Evolutionary conservation across 2,329 filamentous ascomycete species (phyloP), one percentile per base, ranked within the genome.

Genomic region (Pseudogymnoascus sp.): DNA sequence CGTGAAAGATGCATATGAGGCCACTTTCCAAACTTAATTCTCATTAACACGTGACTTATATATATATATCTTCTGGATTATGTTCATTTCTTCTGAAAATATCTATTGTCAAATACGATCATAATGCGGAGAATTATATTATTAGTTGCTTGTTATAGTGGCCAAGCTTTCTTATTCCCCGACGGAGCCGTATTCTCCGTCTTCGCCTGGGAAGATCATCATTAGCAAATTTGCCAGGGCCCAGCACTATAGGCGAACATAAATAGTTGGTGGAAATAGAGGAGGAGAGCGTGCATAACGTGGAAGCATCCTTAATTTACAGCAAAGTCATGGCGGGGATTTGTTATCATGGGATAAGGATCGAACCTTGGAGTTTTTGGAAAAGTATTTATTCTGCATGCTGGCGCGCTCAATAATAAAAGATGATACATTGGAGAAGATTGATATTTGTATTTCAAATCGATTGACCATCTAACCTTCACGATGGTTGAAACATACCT

Each of bases 141-240:
- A 55, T 18, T 18, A 18, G n/a, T 18, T 55, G 45, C 45, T 33
- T 12, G 25, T 33, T 28, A 33, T 33, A 7, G 25, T 18, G 14
- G 25, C 9, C 31, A 52, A 16, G 25, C 45, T 33, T 49, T 25
- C 25, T 33, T 55, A 28, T 12, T 12, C 25, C 5, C n/a, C 28
- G 49, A 18, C 49, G 49, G 49, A 55, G n/a, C 25, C 49, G 16
- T 55, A 18, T 55, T 55, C n/a, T 55, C 49, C 49, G 49, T 49
- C 43, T 23, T 28, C 25, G 43, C 4, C 21, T 25, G 40, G 18
- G 28, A 31, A 31, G 18, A 14, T 43, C 5, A 23, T 9, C 23
- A 8, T 28, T 8, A 14, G 43, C 43, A 49, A 28, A 28, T 28
- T 49, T 31, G 49, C 49, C 25, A 6, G 11, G 49, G n/a, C n/a